Evolutionary conservation across 768 basidiomycete genomes (phyloP).

Genomic region (Russula lepida): DNA sequence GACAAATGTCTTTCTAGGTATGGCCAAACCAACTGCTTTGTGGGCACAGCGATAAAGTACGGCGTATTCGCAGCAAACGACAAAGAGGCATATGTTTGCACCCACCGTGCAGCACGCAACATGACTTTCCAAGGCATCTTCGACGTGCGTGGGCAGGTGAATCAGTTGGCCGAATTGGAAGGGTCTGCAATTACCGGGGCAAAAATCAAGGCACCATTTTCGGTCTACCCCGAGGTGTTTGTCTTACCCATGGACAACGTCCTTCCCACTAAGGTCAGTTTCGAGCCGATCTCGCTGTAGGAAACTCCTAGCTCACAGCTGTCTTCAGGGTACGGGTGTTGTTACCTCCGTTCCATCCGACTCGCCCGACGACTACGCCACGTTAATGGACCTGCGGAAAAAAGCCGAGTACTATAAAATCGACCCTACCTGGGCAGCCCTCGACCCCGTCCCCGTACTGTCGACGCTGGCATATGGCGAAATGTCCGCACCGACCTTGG

Average conservation of each 20-base stretch:
- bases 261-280: conserved; percentile 89
- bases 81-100: conserved; percentile 82
- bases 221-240: conserved; percentile 77
- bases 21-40: conserved; percentile 97
- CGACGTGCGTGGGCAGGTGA: conserved; percentile 58
- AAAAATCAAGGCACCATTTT: conserved; percentile 81
- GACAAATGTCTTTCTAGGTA: conserved; percentile 47
- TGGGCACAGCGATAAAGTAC: conserved; percentile 84
- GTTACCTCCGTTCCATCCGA: conserved; percentile 98
- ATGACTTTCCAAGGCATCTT: conserved; percentile 94
- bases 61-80: conserved; percentile 86
- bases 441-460: conserved; percentile 83
- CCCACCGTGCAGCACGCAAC: conserved; percentile 86
- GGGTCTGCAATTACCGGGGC: conserved; percentile 81
- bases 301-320: conserved; percentile 2
- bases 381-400: conserved; percentile 84
- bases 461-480: conserved; percentile 89
- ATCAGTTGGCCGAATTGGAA: conserved; percentile 67
- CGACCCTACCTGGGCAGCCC: conserved; percentile 75
- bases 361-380: conserved; percentile 94
- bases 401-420: conserved; percentile 97
- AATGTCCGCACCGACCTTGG: conserved; percentile 73
- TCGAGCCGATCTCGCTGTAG: conserved; percentile 22
- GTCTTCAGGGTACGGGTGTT: conserved; percentile 79
- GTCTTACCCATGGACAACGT: conserved; percentile 99